phyloP scores from a whole-genome alignment of 2,329 filamentous ascomycete genomes.

The Aspergillus versicolor region DNA sequence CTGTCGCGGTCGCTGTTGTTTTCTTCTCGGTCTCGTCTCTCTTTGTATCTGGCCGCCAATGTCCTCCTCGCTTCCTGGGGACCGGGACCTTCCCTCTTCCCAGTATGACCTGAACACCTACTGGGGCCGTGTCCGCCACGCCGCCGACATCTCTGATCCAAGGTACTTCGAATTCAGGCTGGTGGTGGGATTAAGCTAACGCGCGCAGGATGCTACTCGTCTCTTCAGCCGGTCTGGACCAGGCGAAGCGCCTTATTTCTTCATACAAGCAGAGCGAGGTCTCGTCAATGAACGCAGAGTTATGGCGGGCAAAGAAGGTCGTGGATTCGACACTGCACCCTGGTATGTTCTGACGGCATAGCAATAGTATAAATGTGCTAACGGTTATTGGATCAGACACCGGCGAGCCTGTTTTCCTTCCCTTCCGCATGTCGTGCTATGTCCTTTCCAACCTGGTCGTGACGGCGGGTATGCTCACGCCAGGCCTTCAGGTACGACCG shows the following conservation, averaged over 20 bases:
- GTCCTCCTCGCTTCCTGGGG: conserved; percentile 63
- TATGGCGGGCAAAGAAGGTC: conserved; percentile 96
- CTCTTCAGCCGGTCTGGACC: conserved; percentile 72
- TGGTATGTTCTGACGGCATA: conserved; percentile 53
- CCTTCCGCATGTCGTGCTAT: conserved; percentile 97
- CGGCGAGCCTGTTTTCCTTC: conserved; percentile 84
- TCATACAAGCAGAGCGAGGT: conserved; percentile 84
- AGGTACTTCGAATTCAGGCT: conserved; percentile 57
- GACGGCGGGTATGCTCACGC: conserved; percentile 95
- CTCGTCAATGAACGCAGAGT: conserved; percentile 76
- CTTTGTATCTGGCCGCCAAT: conserved; percentile 39
- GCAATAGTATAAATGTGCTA: neutral
- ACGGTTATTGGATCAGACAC: conserved; percentile 62
- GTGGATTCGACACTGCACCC: conserved; percentile 96
- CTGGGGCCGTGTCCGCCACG: conserved; percentile 89
- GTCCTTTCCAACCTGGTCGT: conserved; percentile 91
- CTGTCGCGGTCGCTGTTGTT: neutral
- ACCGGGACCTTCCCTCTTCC: conserved; percentile 82
- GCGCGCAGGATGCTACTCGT: conserved; percentile 75
- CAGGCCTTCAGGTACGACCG: conserved; percentile 66
- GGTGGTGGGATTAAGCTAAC: conserved; percentile 10
- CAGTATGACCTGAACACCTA: conserved; percentile 92
- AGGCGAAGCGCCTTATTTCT: conserved; percentile 78
- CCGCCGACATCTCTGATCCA: conserved; percentile 86
- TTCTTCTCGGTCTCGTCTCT: conserved; percentile 4